Evolutionary conservation across 345 rosid genomes (phyloP), one percentile per base, ranked within the genome.

Genomic region (Reutealis trisperma): DNA sequence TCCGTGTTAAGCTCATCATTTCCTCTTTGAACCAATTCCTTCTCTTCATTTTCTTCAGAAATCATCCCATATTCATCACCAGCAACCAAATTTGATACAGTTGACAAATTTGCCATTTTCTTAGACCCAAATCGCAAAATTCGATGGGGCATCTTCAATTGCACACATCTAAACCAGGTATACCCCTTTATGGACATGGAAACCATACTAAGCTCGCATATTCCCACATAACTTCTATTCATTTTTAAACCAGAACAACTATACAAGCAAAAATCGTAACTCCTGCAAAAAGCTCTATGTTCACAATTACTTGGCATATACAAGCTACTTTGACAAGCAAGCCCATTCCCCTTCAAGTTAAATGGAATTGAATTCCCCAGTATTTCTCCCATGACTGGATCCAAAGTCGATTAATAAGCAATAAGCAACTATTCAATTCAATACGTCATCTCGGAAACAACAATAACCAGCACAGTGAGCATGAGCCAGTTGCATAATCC

Each of bases 331-430:
- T 76, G 57, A 75, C 73, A 71, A 76, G 68, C 68, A 62, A 86
- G 73, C 21, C 79, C 81, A 76, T 78, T 77, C 58, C 78, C 60
- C 32, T 78, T 55, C 57, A 65, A 57, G 45, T 49, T 66, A 79
- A 72, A 64, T 45, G 85, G 79, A 58, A 77, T 63, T 62, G 81
- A 77, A 73, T 70, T 81, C 69, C 79, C 77, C 81, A 70, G 78
- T 1, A 82, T 21, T 61, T 83, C 88, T 49, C 70, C 78, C 88
- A 79, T 77, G 59, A 68, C 64, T 14, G 54, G 55, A 71, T 68
- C 32, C 10, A 67, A 49, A 6, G 18, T 2, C 1, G 34, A 55
- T 67, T 41, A 54, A 49, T 52, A 52, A 55, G 30, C 41, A 55
- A 41, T 16, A 13, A 25, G 8, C 19, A 63, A 8, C 51, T 21